These are phyloP conservation scores for Clitoria ternatea DNA, from an alignment of 306 rosid genomes.

Conservation along the genomic window DNA sequence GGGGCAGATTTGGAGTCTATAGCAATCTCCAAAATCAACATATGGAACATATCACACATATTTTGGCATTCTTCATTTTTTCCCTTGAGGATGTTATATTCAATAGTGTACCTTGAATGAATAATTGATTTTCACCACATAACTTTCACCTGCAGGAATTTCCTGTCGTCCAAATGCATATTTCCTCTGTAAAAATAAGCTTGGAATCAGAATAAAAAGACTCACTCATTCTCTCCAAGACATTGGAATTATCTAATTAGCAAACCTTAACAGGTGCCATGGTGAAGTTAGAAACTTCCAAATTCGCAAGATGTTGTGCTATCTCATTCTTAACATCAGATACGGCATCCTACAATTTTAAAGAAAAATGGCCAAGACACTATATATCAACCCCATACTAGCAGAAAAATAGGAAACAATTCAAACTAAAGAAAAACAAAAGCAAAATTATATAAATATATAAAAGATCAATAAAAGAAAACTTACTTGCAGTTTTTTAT, in stretches of 20 bases:
- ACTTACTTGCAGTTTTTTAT: constrained; percentile 64
- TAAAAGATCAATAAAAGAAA: not conserved
- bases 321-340: constrained; percentile 71
- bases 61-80: not conserved
- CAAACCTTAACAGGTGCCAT: constrained; percentile 91
- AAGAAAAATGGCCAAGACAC: not conserved
- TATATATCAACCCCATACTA: constrained; percentile 5
- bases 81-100: constrained; percentile 12
- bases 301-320: constrained; percentile 58
- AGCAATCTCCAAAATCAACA: not conserved
- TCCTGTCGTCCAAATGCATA: constrained; percentile 88
- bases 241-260: constrained; percentile 9
- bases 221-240: not conserved
- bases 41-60: not conserved
- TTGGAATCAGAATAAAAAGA: constrained; percentile 10
- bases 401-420: constrained; percentile 10
- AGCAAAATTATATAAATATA: not conserved
- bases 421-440: constrained; percentile 7
- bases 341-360: constrained; percentile 52
- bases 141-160: constrained; percentile 76
- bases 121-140: constrained; percentile 82
- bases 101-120: constrained; percentile 69
- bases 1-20: not conserved
- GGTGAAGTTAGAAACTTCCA: constrained; percentile 66
- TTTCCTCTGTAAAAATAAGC: constrained; percentile 61